Conservation (phyloP, 2,329 filamentous ascomycete species). For the Simplicillium sp. region DNA sequence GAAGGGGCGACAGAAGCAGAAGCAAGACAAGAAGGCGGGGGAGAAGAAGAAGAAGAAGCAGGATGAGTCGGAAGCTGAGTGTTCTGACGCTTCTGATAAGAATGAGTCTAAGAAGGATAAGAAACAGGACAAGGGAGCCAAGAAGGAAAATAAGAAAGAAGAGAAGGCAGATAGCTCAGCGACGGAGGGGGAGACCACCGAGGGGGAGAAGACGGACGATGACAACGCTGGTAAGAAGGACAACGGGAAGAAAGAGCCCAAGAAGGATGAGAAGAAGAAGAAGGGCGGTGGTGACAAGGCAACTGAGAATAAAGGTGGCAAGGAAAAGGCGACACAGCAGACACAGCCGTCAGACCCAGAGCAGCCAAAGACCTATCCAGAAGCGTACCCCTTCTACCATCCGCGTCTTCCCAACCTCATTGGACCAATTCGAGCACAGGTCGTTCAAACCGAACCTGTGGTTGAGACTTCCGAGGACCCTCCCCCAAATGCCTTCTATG, state of each 20-base stretch:
- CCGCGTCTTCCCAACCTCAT: conserved; percentile 33
- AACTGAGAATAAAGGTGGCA: background rate
- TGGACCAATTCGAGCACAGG: conserved; percentile 35
- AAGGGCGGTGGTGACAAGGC: conserved; percentile 3
- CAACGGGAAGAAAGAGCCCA: background rate
- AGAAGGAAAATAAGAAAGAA: conserved; percentile 1
- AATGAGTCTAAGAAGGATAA: conserved; percentile 5
- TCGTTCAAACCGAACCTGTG: conserved; percentile 46
- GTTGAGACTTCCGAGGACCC: conserved; percentile 43
- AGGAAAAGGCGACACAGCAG: background rate
- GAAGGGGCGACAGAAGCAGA: conserved; percentile 12
- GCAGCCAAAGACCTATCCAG: conserved; percentile 14
- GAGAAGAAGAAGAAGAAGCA: conserved; percentile 1
- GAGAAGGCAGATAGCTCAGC: conserved; percentile 1
- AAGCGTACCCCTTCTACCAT: conserved; percentile 18
- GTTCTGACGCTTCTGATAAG: background rate
- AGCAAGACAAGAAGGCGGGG: conserved; percentile 2
- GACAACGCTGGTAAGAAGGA: conserved; percentile 2
- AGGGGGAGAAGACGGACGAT: conserved; percentile 2
- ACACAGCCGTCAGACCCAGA: conserved; percentile 2
- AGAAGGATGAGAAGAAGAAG: background rate
- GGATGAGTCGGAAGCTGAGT: too few relatives aligned
- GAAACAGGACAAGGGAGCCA: conserved; percentile 1
- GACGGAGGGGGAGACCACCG: conserved; percentile 2
- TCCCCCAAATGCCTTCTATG: conserved; percentile 49